Base-by-base conservation (phyloP, 768 basidiomycete genomes). In the Pleurotus cornucopiae region DNA sequence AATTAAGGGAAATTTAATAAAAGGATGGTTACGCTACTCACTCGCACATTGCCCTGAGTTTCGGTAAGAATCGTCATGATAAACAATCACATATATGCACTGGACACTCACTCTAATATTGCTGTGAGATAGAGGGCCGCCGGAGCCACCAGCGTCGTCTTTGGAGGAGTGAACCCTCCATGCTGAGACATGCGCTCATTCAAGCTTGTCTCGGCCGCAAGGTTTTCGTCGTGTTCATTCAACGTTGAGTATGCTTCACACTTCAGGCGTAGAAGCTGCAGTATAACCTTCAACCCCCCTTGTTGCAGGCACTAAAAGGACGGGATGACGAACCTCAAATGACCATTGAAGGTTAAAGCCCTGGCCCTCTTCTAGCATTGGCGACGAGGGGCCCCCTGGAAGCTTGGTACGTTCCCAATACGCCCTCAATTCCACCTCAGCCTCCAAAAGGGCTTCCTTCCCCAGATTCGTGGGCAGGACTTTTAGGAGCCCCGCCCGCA, bases 81-180 rank as follows among this genome's bases (percentile, higher is more conserved):
- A 54, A 58, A 59, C 54, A 62, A 57, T 56, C 54, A 54, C 58
- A 37, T 55, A 44, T 64, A 58, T 40, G 57, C 52, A 60, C 62
- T 57, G 16, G 44, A 49, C 14, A 81, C 94, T 75, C 69, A 95
- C 94, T 97, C 94, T 26, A 97, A 76, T 60, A 96, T 91, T 6
- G 94, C 93, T 2, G 94, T 95, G 49, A 95, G 78, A 76, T 95
- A 97, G 44, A 97, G 67, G 16, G 91, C 87, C 30, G 94, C 91
- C 3, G 92, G 92, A 6, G 88, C 85, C 21, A 94, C 69, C 6
- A 89, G 76, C 5, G 78, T 68, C 16, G 80, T 68, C 49, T 76
- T 80, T 16, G 84, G 82, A 30, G 83, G 73, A 11, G 69, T 59
- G 11, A 73, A 69, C 11, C 78, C 75, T 23, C 79, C 77, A n/a